phyloP scores from a whole-genome alignment of 2,329 filamentous ascomycete species.

The Scedosporium apiospermum region DNA sequence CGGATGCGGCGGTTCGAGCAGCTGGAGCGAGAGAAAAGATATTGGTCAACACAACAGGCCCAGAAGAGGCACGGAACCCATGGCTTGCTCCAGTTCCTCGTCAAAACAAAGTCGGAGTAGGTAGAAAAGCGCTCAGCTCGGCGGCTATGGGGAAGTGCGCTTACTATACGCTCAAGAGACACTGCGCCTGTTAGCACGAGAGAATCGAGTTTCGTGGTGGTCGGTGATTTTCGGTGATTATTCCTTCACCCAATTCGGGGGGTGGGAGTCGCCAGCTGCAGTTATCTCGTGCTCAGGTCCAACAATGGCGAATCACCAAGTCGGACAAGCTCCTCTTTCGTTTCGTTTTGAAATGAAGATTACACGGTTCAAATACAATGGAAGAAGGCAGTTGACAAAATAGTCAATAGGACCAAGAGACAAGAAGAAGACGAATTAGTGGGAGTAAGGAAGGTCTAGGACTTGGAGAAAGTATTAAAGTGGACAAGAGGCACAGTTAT shows the following conservation, averaged over 20 bases:
- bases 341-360: not conserved
- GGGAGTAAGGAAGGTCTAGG: conserved; percentile 8
- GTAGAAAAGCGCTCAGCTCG: not conserved
- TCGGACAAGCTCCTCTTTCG: not conserved
- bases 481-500: conserved; percentile 3
- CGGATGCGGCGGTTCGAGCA: not conserved
- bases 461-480: not conserved
- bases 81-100: too few species aligned
- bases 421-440: conserved; percentile 13
- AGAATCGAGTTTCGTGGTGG: not conserved
- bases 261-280: not conserved
- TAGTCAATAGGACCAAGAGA: not conserved
- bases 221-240: not conserved
- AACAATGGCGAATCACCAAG: not conserved
- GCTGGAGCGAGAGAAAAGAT: too few species aligned
- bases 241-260: not conserved
- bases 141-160: not conserved
- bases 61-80: too few species aligned
- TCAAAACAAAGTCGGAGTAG: too few species aligned
- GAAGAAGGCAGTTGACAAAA: not conserved
- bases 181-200: not conserved
- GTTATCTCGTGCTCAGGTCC: not conserved
- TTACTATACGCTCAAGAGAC: not conserved
- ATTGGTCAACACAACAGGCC: too few species aligned
- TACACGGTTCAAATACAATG: not conserved